Evolutionary conservation across 345 rosid species (phyloP).

Genomic region (Acer yangbiense): DNA sequence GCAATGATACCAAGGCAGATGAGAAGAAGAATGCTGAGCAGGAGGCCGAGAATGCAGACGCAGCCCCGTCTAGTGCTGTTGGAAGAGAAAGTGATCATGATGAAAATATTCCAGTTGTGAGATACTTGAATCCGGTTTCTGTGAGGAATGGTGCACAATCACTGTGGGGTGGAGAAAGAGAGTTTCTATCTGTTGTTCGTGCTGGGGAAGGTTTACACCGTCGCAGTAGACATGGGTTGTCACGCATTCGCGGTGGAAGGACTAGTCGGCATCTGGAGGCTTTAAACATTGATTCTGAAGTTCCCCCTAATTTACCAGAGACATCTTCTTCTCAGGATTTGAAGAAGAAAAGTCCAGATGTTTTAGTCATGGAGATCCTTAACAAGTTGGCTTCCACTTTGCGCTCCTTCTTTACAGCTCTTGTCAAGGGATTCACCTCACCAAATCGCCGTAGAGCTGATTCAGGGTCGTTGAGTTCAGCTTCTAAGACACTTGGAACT

Average conservation of each 20-base stretch:
- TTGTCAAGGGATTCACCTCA: slow-evolving; percentile 89
- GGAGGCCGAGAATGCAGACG: slow-evolving; percentile 58
- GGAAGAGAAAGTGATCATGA: slow-evolving; percentile 92
- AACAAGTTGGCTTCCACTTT: slow-evolving; percentile 71
- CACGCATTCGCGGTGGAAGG: slow-evolving; percentile 91
- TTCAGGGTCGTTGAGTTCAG: slow-evolving; percentile 66
- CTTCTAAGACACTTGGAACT: slow-evolving; percentile 84
- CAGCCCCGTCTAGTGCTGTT: slow-evolving; percentile 58
- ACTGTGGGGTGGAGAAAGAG: slow-evolving; percentile 81
- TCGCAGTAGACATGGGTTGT: slow-evolving; percentile 79
- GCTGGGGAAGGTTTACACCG: slow-evolving; percentile 78
- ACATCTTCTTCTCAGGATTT: slow-evolving; percentile 58
- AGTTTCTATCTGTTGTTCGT: slow-evolving; percentile 74
- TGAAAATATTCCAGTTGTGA: slow-evolving; percentile 57
- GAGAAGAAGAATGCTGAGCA: slow-evolving; percentile 58
- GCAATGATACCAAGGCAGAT: slow-evolving; percentile 70
- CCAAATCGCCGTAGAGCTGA: slow-evolving; percentile 94
- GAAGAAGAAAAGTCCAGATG: slow-evolving; percentile 80
- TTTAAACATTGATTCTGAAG: slow-evolving; percentile 67
- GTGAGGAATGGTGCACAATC: slow-evolving; percentile 74
- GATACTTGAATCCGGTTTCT: slow-evolving; percentile 83
- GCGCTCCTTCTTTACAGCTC: slow-evolving; percentile 75
- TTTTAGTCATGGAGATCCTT: slow-evolving; percentile 66
- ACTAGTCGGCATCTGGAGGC: slow-evolving; percentile 80
- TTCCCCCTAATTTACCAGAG: slow-evolving; percentile 56